These are phyloP conservation scores for Neckera pumila DNA, from an alignment of 225 moss, liverwort and hornwort species.

Conservation along the genomic window DNA sequence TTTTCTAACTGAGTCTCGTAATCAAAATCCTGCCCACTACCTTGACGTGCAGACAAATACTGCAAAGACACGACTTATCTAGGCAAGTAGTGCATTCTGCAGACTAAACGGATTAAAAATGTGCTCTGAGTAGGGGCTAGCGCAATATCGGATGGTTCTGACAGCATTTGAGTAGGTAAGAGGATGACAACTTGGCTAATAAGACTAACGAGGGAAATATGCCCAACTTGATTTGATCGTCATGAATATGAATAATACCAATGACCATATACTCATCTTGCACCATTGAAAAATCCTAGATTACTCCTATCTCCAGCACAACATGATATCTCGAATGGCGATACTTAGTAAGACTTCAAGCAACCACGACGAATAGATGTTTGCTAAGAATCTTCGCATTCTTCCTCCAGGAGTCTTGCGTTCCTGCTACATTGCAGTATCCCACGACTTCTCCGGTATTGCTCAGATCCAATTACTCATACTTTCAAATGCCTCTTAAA, in stretches of 20 bases:
- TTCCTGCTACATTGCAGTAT: neutral
- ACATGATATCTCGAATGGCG: neutral
- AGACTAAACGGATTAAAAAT: neutral
- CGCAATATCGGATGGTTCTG: constrained; percentile 17
- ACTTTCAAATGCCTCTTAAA: neutral
- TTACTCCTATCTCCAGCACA: neutral
- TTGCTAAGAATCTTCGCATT: neutral
- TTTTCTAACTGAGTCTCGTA: neutral
- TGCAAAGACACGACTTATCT: neutral
- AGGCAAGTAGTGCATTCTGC: neutral
- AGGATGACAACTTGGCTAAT: constrained; percentile 13
- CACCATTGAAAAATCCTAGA: constrained; percentile 3
- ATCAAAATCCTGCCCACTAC: neutral
- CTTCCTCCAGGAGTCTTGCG: neutral
- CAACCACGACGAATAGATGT: neutral
- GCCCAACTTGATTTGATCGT: neutral
- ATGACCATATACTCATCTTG: neutral
- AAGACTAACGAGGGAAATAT: neutral
- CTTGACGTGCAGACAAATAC: neutral
- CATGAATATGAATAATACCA: neutral
- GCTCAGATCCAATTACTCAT: neutral
- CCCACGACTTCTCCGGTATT: neutral
- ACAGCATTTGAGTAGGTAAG: constrained; percentile 17
- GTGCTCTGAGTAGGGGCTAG: neutral
- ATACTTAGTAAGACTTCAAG: neutral